Evolutionary conservation across 371 early-diverging fungal genomes (phyloP).

Genomic region (Vittaforma corneae): DNA sequence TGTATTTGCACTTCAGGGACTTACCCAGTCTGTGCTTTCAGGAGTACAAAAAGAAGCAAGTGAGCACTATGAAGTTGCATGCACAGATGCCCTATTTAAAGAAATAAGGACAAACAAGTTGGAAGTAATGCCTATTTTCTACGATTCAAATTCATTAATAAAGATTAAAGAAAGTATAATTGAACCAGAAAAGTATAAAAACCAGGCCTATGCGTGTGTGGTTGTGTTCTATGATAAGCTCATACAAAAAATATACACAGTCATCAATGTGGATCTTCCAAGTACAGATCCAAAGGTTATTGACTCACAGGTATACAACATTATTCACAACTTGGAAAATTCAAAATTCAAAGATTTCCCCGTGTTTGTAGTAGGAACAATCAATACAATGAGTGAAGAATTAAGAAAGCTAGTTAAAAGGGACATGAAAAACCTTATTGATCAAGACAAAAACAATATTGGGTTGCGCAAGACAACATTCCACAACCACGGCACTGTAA

Average conservation of each 20-base stretch:
- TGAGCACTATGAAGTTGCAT: conserved; percentile 27
- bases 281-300: conserved; percentile 12
- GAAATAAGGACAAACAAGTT: conserved; percentile 3
- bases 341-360: conserved; percentile 10
- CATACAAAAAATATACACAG: conserved; percentile 19
- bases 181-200: conserved; percentile 4
- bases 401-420: conserved; percentile 11
- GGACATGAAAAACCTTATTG: conserved; percentile 21
- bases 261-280: conserved; percentile 36
- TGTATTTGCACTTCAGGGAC: conserved; percentile 22
- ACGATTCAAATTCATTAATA: conserved; percentile 16
- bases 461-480: conserved; percentile 21
- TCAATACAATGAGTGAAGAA: conserved; percentile 15
- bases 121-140: conserved; percentile 25
- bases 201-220: conserved; percentile 25
- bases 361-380: conserved; percentile 30
- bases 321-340: conserved; percentile 18
- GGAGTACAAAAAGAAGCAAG: not conserved
- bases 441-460: conserved; percentile 20
- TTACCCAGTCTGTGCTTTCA: not conserved
- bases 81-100: not conserved
- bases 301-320: conserved; percentile 12
- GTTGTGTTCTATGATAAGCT: conserved; percentile 17
- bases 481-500: conserved; percentile 14
- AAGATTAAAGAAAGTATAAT: conserved; percentile 5